Conservation (phyloP, 1,139 yeast species). For the Taphrina deformans region DNA sequence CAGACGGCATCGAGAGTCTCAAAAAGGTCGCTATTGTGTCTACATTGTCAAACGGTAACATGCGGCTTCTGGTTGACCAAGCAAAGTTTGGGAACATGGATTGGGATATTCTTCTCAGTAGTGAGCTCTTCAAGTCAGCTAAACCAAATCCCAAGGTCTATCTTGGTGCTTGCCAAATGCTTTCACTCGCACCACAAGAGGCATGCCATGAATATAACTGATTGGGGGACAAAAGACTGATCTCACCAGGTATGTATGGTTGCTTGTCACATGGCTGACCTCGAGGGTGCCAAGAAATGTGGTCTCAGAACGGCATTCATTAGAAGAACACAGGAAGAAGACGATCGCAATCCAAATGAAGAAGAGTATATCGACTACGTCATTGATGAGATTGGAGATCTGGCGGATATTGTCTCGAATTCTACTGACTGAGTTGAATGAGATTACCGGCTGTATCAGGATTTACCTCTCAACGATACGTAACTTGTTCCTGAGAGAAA, state of each 20-base stretch:
- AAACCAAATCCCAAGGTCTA: conserved; percentile 39
- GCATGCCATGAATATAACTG: conserved; percentile 31
- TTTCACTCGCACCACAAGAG: conserved; percentile 36
- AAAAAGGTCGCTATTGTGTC: conserved; percentile 37
- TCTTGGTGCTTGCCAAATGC: conserved; percentile 38
- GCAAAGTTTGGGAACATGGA: conserved; percentile 38
- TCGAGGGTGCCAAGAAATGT: conserved; percentile 37
- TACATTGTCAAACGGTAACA: conserved; percentile 39
- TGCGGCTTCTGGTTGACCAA: conserved; percentile 38
- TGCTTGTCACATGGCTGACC: conserved; percentile 39
- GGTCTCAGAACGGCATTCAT: conserved; percentile 39
- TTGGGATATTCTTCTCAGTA: conserved; percentile 39
- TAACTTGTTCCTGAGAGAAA: no score
- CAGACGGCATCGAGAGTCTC: conserved; percentile 35
- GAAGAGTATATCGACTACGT: conserved; percentile 23
- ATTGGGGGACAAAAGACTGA: conserved; percentile 39
- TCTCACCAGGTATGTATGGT: conserved; percentile 37
- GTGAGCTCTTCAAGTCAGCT: conserved; percentile 37
- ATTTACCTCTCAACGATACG: no score
- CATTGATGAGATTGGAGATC: conserved; percentile 12
- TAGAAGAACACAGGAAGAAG: conserved; percentile 35
- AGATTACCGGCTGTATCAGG: no score
- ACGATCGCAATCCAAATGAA: neutral
- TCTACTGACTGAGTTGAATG: no score
- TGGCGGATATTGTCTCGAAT: neutral